Evolutionary conservation across 805 yeast genomes (phyloP), one percentile per base, ranked within the genome.

Genomic region (Yarrowia deformans): DNA sequence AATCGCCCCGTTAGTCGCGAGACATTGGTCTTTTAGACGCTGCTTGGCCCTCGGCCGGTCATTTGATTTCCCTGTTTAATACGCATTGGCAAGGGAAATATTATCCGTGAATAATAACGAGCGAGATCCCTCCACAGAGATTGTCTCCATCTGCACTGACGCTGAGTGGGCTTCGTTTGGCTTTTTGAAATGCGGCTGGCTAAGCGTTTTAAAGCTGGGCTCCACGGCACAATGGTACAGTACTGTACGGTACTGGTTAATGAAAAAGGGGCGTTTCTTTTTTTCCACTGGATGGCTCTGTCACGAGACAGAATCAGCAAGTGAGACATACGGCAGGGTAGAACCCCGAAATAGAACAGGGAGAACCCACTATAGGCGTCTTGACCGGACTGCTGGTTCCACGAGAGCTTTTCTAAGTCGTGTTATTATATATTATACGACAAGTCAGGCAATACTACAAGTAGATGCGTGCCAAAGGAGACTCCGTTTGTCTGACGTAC

Each of bases 131-230:
- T 7, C 29, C 29, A 23, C 29, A 19, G 18, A 35, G 42, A 32
- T 34, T 4, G 60, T 23, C 60, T 39, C 8, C 3, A 37, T 18
- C n/a, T 39, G 60, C 42, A 50, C n/a, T 49, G 39, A 50, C 16
- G 37, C 54, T 46, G n/a, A 23, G 29, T 23, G 37, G 16, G 12
- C 12, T 23, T 12, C 60, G 18, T 54, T 54, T 54, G 45, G 60
- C 45, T 54, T 54, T 52, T 52, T 35, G 58, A 37, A 52, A 54
- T 39, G 60, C 60, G 60, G 60, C 60, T 54, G 60, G 60, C 39
- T 54, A 37, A 39, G 60, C 23, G 35, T n/a, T 23, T 23, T 54
- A 54, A 9, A 37, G 60, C 60, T 54, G 60, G 60, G 34, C 18
- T 39, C 18, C 29, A 37, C n/a, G 58, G 42, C 56, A 52, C 42